A percentile compares a stretch with the other conserved stretches of the same genome.
Conservation (phyloP, 2,329 filamentous ascomycete genomes). For the Plectosphaerella plurivora region DNA sequence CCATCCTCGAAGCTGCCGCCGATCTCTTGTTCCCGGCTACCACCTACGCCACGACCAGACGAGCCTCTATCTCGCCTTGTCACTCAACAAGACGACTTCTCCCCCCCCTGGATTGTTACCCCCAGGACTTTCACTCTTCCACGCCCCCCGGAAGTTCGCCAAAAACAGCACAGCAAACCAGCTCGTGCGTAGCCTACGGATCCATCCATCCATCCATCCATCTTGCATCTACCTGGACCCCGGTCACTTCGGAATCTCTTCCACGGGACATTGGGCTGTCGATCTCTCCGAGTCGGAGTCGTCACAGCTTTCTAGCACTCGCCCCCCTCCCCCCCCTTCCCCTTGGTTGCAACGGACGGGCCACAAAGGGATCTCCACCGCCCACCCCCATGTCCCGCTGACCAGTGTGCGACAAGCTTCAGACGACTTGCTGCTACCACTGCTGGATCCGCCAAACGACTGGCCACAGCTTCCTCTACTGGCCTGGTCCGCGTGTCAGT, state of each 20-base stretch:
- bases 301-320: slow-evolving; percentile 37
- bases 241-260: slow-evolving; percentile 39
- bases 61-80: slow-evolving; percentile 8
- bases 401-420: slow-evolving; percentile 38
- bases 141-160: slow-evolving; percentile 11
- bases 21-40: too few species aligned
- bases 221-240: slow-evolving; percentile 32
- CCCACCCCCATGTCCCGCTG: slow-evolving; percentile 28
- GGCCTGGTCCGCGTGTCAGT: slow-evolving; percentile 12
- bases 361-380: slow-evolving; percentile 25
- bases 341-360: slow-evolving; percentile 15
- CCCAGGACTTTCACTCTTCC: slow-evolving; percentile 3
- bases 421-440: slow-evolving; percentile 22
- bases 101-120: slow-evolving; percentile 5
- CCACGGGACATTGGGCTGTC: slow-evolving; percentile 48
- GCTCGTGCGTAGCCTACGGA: slow-evolving; percentile 6
- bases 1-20: too few species aligned
- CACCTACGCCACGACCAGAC: too few species aligned
- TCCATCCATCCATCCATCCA: slow-evolving; percentile 33
- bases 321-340: background rate
- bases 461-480: slow-evolving; percentile 29
- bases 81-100: slow-evolving; percentile 6
- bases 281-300: slow-evolving; percentile 49
- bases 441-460: slow-evolving; percentile 30
- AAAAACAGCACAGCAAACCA: background rate